Evolutionary conservation across 2,329 filamentous ascomycete genomes (phyloP).

Genomic region (Cordyceps farinosa): DNA sequence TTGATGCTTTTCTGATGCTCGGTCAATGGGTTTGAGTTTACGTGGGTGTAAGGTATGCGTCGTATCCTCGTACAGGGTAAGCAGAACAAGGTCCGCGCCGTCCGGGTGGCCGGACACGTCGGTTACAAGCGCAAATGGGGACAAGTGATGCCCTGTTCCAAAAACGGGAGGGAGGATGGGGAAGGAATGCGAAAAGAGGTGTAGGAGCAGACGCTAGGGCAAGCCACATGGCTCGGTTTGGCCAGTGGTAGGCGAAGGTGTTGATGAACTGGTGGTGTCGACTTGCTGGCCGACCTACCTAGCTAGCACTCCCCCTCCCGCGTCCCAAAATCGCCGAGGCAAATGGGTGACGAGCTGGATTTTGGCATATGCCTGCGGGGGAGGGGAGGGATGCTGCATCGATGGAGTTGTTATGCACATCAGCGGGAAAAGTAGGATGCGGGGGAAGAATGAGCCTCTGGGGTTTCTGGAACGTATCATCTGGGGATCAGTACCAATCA

Average conservation of each 20-base stretch:
- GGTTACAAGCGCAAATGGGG: neutral
- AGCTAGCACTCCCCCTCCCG: neutral
- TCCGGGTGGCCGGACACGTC: neutral
- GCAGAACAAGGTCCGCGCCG: neutral
- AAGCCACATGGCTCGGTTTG: conserved; percentile 1
- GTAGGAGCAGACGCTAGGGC: neutral
- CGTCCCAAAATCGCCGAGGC: neutral
- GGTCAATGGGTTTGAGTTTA: no score
- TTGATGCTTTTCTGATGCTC: neutral
- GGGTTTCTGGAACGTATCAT: no score
- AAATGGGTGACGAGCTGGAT: neutral
- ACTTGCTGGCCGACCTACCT: neutral
- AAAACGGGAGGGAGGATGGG: neutral
- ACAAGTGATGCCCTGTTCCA: neutral
- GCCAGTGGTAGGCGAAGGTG: neutral
- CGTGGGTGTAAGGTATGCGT: neutral
- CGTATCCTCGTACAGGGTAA: conserved; percentile 16
- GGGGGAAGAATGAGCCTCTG: neutral
- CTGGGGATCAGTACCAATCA: no score
- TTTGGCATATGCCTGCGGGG: conserved; percentile 13
- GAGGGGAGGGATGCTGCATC: neutral
- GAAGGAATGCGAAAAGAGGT: neutral
- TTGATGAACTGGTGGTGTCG: neutral
- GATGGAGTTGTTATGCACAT: neutral
- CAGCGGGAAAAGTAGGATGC: neutral